Conservation (phyloP, 495 filamentous ascomycete genomes). For the Coniosporium apollinis region DNA sequence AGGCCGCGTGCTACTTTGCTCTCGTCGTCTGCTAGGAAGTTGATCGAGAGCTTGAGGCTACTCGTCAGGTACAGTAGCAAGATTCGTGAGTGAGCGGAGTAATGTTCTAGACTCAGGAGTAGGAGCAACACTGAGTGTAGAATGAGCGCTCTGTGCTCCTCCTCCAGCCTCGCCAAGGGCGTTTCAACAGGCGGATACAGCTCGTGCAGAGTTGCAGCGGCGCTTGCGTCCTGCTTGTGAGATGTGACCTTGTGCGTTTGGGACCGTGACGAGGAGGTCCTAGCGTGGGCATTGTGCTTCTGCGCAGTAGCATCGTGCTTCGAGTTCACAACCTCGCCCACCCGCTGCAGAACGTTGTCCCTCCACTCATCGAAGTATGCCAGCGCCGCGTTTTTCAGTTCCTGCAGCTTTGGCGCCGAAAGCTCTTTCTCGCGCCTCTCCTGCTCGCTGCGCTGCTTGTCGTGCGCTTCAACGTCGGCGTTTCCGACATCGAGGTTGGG, state of each 20-base stretch:
- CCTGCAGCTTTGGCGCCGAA: slow-evolving; percentile 14
- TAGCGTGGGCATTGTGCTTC: slow-evolving; percentile 5
- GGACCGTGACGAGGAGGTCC: not conserved
- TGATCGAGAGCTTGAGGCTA: slow-evolving; percentile 17
- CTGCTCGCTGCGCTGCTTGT: slow-evolving; percentile 12
- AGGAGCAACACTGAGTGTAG: slow-evolving; percentile 22
- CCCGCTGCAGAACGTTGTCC: slow-evolving; percentile 39
- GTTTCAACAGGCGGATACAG: slow-evolving; percentile 21
- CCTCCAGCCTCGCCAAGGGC: slow-evolving; percentile 12
- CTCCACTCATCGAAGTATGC: slow-evolving; percentile 49
- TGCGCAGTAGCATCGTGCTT: slow-evolving; percentile 26
- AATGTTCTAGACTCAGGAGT: slow-evolving; percentile 23
- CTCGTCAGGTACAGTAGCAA: slow-evolving; percentile 21
- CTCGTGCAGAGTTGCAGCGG: slow-evolving; percentile 11
- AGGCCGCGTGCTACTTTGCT: slow-evolving; percentile 46
- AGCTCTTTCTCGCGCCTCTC: slow-evolving; percentile 20
- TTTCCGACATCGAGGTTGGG: slow-evolving; percentile 11
- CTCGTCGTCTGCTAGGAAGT: slow-evolving; percentile 20
- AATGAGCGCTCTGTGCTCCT: slow-evolving; percentile 19
- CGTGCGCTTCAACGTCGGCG: slow-evolving; percentile 14
- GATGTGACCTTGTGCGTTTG: slow-evolving; percentile 2
- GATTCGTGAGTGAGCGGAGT: slow-evolving; percentile 23
- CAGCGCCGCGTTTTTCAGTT: slow-evolving; percentile 28
- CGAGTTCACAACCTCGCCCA: slow-evolving; percentile 49
- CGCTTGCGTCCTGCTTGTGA: slow-evolving; percentile 12